Evolutionary conservation across 78 protist genomes (phyloP), one percentile per base, ranked within the genome.

Genomic region (Dictyostelium citrinum): DNA sequence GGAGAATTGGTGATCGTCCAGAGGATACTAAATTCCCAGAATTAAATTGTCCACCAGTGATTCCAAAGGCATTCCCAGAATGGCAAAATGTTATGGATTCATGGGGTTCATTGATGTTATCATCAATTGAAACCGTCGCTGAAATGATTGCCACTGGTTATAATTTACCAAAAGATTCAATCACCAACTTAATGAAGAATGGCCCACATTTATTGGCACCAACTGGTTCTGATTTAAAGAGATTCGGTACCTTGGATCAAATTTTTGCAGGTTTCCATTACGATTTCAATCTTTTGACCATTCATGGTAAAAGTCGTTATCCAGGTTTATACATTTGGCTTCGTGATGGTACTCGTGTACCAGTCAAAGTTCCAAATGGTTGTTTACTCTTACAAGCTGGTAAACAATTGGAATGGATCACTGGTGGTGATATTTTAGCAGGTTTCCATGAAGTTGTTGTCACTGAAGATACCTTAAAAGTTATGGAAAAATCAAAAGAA

Each of bases 151-250:
- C 91, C 81, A 79, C 78, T 31, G 96, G 92, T 67, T 67, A 91
- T 6, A 96, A 77, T 51, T 51, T 96, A 43, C 91, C 85, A 46
- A 4, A 24, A 29, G 90, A 93, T 92, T 31, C 90, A 8, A 71
- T 97, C 86, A 77, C 97, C 72, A 22, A 41, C 33, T 1, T 84
- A 79, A 76, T 96, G 97, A 74, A 43, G 43, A 16, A 33, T 3
- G 99, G 98, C 20, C 99, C 98, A 77, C 99, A 98, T 88, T 82
- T 98, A 33, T 83, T 98, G 9, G 99, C 99, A 0, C 99, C 99
- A 29, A 98, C 99, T 20, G 99, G 98, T 51, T 95, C 97, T 5
- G 98, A 98, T 49, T 46, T 98, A 39, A 39, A 75, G 76, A 68
- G 81, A 61, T 95, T 78, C 33, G 90, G 91, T 79, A 60, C 90